phyloP scores from a whole-genome alignment of 108 stramenopile species.

The Cylindrotheca closterium region DNA sequence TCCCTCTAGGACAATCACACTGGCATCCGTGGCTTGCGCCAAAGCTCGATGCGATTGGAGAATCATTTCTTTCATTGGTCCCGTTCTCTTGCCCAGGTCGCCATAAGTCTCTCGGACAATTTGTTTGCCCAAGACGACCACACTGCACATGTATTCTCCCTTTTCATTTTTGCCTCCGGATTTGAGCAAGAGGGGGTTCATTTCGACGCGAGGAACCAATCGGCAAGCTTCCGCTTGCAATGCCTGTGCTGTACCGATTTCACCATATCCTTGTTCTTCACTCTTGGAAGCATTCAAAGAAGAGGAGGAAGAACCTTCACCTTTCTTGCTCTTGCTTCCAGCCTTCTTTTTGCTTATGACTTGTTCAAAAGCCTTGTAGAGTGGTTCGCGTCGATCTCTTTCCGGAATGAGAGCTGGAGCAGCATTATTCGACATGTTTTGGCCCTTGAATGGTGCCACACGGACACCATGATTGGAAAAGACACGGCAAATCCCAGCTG shows the following conservation, averaged over 20 bases:
- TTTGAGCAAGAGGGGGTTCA: constrained; percentile 40
- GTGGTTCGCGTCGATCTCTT: constrained; percentile 7
- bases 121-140: constrained; percentile 33
- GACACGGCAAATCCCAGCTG: constrained; percentile 36
- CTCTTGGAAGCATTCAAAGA: background rate
- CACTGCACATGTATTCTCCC: constrained; percentile 28
- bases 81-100: constrained; percentile 18
- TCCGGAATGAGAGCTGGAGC: constrained; percentile 36
- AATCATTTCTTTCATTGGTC: constrained; percentile 19
- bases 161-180: constrained; percentile 26
- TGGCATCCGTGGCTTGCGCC: constrained; percentile 28
- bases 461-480: constrained; percentile 18
- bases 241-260: constrained; percentile 37
- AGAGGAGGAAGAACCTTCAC: constrained; percentile 5
- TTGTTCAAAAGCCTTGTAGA: constrained; percentile 27
- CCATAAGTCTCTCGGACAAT: constrained; percentile 31
- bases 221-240: constrained; percentile 46
- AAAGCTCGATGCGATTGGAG: constrained; percentile 27
- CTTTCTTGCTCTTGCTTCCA: background rate
- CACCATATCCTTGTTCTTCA: constrained; percentile 21
- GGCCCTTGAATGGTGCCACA: constrained; percentile 40
- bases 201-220: constrained; percentile 42
- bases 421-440: constrained; percentile 36
- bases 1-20: constrained; percentile 37
- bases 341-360: too few species aligned